Base-by-base conservation (phyloP, 768 basidiomycete genomes). In the Boletus reticuloceps region DNA sequence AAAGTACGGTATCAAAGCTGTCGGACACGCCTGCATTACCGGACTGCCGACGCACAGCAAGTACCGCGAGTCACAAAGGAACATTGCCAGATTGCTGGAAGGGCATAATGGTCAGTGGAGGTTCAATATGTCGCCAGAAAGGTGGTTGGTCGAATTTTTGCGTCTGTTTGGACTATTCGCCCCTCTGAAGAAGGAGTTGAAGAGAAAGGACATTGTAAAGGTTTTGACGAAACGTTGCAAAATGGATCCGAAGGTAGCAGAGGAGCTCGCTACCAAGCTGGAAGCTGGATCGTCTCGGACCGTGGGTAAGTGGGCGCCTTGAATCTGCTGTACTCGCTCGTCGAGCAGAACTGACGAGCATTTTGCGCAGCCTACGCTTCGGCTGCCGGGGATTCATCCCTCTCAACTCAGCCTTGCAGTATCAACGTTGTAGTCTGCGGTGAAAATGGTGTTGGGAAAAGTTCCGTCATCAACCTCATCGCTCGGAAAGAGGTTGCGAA, bases 11-110 rank as follows among this genome's bases (percentile, higher is more conserved):
- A 67, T 74, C 59, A 53, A 56, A 7, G 61, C 63, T 42, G 61
- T 58, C 0, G 67, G 55, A 14, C 72, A 74, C 32, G 74, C 74
- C 25, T 74, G 72, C 59, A 69, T 75, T 20, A 74, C 74, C 14
- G 71, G 68, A 2, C 53, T 70, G 17, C 59, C 61, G 17, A 55
- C 51, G 36, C 68, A 67, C 49, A 61, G 46, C 49, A 72, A 71
- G 47, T 71, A 72, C 29, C 29, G 22, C 8, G 55, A 64, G 41
- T 71, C 71, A 8, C 56, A 50, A 16, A 25, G 19, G 5, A 63
- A 64, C 38, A 57, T 71, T 19, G 12, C 22, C 17, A 40, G 7
- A 1, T 19, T 71, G 49, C 53, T 71, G 50, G 43, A 34, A 9
- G 46, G 55, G 20, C 60, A 57, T 47, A 40, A 20, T 8, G 50